Percentiles rank a stretch among this genome's conserved stretches.
These are phyloP conservation scores for Salix koriyanagi DNA, from an alignment of 345 rosid genomes.

Conservation along the genomic window DNA sequence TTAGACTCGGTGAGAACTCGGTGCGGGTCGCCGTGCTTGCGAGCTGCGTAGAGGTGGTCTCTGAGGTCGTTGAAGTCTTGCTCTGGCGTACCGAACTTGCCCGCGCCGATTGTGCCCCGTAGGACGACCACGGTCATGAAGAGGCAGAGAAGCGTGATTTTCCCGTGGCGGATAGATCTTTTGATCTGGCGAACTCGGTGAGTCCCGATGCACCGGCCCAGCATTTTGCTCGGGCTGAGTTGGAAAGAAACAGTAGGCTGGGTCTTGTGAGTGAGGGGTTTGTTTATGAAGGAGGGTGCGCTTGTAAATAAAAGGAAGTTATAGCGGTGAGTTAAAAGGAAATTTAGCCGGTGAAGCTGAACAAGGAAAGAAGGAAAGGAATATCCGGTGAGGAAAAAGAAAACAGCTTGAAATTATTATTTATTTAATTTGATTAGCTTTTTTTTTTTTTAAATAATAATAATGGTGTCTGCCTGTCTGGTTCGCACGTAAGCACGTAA, in stretches of 20 bases:
- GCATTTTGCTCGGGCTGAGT: background rate
- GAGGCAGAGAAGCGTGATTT: constrained; percentile 52
- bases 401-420: background rate
- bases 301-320: background rate
- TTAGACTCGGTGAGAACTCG: constrained; percentile 33
- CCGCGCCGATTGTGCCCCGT: constrained; percentile 88
- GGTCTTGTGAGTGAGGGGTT: background rate
- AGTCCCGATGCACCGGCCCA: constrained; percentile 3
- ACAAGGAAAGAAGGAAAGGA: background rate
- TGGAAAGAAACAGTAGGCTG: background rate
- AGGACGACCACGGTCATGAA: constrained; percentile 75
- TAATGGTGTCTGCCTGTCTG: too few species aligned
- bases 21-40: constrained; percentile 65
- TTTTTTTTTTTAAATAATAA: too few species aligned
- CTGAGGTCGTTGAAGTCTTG: constrained; percentile 70
- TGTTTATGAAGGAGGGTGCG: background rate
- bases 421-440: too few species aligned
- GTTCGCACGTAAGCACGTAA: too few species aligned
- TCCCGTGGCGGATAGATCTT: constrained; percentile 53
- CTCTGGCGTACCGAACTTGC: constrained; percentile 82
- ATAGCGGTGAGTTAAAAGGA: background rate
- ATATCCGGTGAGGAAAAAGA: background rate
- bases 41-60: constrained; percentile 54
- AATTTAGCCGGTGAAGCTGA: background rate
- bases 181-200: constrained; percentile 47